Conservation (phyloP, 805 yeast species). For the Cyberlindnera euphorbiae region DNA sequence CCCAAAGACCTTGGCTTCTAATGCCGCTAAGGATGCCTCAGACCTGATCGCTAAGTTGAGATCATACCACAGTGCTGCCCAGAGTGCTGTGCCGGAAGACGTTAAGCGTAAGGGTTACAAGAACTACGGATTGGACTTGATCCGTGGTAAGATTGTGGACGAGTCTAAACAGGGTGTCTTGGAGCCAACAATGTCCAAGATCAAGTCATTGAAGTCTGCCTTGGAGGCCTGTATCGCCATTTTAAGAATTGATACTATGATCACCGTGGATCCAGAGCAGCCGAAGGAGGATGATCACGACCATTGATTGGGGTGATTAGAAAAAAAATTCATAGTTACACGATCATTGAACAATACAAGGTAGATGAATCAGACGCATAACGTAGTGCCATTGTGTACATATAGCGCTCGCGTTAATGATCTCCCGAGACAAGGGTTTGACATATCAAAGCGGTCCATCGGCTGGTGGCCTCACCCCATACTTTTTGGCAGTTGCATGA, state of each 20-base stretch:
- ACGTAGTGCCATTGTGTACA: too few relatives aligned
- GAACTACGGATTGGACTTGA: constrained; percentile 88
- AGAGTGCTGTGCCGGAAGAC: constrained; percentile 80
- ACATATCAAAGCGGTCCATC: too few relatives aligned
- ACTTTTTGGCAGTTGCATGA: too few relatives aligned
- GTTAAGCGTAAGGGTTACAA: constrained; percentile 78
- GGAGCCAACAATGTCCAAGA: constrained; percentile 92
- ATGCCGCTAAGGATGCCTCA: constrained; percentile 95
- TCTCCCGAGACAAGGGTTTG: too few relatives aligned
- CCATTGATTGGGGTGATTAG: constrained; percentile 9
- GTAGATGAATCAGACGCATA: too few relatives aligned
- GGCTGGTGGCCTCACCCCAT: too few relatives aligned
- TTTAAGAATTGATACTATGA: constrained; percentile 96
- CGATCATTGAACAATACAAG: background rate
- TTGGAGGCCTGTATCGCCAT: constrained; percentile 98
- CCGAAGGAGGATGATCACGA: constrained; percentile 84
- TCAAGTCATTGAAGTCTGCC: constrained; percentile 90
- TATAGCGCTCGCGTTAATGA: too few relatives aligned
- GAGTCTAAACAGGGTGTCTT: constrained; percentile 81
- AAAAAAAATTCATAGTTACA: too few relatives aligned
- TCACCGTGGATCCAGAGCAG: constrained; percentile 93
- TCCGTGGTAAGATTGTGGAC: constrained; percentile 88
- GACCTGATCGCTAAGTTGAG: constrained; percentile 93
- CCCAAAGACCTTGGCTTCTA: constrained; percentile 94
- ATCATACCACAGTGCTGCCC: constrained; percentile 94